A percentile compares a stretch with the other conserved stretches of the same genome.
These are phyloP conservation scores for Symbiodinium pilosum DNA, from an alignment of 73 alveolate species.

Conservation along the genomic window DNA sequence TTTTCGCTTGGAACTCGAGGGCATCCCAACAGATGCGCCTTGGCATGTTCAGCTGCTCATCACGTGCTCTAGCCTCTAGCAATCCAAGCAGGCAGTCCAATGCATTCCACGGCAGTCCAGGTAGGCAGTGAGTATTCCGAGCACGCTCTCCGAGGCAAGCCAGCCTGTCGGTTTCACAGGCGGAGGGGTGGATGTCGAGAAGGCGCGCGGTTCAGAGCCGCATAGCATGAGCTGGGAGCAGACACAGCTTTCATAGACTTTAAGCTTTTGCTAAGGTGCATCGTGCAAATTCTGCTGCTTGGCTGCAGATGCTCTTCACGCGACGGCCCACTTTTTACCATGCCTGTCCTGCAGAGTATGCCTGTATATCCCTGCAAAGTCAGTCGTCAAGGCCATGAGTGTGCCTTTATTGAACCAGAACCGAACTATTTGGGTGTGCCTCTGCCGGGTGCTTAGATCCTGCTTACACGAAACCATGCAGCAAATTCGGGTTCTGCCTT, in stretches of 20 bases:
- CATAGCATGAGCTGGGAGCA: too few relatives aligned
- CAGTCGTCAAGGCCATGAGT: slow-evolving; percentile 45
- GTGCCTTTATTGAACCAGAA: slow-evolving; percentile 51
- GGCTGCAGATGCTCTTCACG: background rate
- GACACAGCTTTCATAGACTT: too few relatives aligned
- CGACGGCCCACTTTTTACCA: background rate
- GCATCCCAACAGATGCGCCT: slow-evolving; percentile 50
- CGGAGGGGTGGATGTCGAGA: slow-evolving; percentile 93
- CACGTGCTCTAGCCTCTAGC: background rate
- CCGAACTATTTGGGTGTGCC: slow-evolving; percentile 55
- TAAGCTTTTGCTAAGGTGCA: slow-evolving; percentile 13
- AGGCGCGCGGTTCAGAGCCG: slow-evolving; percentile 11
- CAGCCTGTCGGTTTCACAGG: slow-evolving; percentile 61
- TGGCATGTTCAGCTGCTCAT: background rate
- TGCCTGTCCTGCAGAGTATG: background rate
- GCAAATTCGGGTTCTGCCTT: background rate
- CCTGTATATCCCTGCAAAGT: too few relatives aligned
- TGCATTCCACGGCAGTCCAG: too few relatives aligned
- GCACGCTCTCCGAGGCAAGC: slow-evolving; percentile 29
- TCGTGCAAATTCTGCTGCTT: slow-evolving; percentile 62
- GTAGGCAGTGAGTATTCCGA: too few relatives aligned
- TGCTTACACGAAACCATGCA: background rate
- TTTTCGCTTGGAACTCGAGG: slow-evolving; percentile 65
- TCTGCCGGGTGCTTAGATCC: background rate
- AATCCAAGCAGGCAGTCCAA: too few relatives aligned